phyloP scores from a whole-genome alignment of 1,139 yeast genomes.

The Geotrichum fermentans region DNA sequence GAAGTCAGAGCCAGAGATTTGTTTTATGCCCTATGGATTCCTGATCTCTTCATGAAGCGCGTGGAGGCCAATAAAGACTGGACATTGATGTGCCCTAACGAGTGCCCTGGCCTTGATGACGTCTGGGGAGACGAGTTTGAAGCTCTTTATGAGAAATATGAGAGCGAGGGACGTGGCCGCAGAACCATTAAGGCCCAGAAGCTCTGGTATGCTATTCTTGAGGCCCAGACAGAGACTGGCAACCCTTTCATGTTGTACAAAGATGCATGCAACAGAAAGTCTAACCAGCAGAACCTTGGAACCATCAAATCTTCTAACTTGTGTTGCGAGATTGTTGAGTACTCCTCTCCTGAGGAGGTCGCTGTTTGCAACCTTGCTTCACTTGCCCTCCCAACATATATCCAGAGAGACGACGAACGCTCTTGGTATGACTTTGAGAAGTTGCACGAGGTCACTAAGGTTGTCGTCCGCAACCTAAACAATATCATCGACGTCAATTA shows the following conservation, averaged over 20 bases:
- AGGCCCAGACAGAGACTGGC: constrained; percentile 90
- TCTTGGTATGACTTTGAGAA: constrained; percentile 63
- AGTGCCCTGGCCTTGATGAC: constrained; percentile 78
- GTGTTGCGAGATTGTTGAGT: constrained; percentile 88
- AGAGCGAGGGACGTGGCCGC: constrained; percentile 65
- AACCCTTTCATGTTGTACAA: constrained; percentile 88
- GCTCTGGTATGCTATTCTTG: constrained; percentile 80
- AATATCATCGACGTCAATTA: constrained; percentile 70
- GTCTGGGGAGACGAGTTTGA: constrained; percentile 80
- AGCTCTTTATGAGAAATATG: constrained; percentile 64
- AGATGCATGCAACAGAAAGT: constrained; percentile 78
- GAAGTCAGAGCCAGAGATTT: constrained; percentile 86
- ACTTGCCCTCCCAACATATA: constrained; percentile 72
- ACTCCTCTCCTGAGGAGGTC: constrained; percentile 80
- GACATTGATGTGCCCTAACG: constrained; percentile 85
- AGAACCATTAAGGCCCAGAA: constrained; percentile 77
- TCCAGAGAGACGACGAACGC: constrained; percentile 45
- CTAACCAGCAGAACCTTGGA: constrained; percentile 84
- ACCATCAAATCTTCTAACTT: constrained; percentile 81
- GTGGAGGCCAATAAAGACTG: constrained; percentile 74
- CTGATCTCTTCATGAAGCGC: constrained; percentile 85
- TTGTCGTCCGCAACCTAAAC: constrained; percentile 68
- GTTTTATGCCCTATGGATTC: constrained; percentile 89
- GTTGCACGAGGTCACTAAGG: constrained; percentile 69
- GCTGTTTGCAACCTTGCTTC: constrained; percentile 92